Evolutionary conservation across 2,329 filamentous ascomycete species (phyloP), one percentile per base, ranked within the genome.

Genomic region (Colletotrichum sp.): DNA sequence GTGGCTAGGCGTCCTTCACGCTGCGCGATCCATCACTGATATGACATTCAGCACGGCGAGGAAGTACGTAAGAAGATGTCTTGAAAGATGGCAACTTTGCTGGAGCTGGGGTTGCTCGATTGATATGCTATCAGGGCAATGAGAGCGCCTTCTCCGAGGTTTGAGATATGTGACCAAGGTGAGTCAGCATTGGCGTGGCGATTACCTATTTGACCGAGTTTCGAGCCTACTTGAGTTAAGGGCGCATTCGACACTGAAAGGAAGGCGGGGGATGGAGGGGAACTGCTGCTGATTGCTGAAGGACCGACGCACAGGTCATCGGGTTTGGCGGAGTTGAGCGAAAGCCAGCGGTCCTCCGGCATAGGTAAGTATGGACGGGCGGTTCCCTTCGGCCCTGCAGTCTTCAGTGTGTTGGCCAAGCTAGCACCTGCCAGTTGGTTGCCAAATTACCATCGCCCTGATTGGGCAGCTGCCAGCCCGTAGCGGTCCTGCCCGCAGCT

Each of bases 151-250:
- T 71, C 72, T 71, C 72, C 72, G 67, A 39, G 26, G 59, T 69
- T 64, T 64, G 57, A 63, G 65, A 57, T 57, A 63, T 57, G 63
- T 68, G 69, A 75, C 34, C 12, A 16, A 16, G 18, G 44, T 76
- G 73, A 76, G 26, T 76, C 73, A 76, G 73, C 73, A 73, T 16
- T 36, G 28, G 64, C 70, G 73, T 76, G 70, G 73, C 70, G 73
- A 76, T 76, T 69, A 69, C 64, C 30, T 64, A 73, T 49, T 55
- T 64, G 71, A n/a, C 64, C 59, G 21, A 26, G n/a, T 26, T 60
- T 57, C 34, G n/a, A 49, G 49, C 59, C 59, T 26, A 49, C 44
- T n/a, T 49, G 10, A 36, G 28, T 32, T 26, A 67, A 34, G 49
- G 65, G 21, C 13, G 63, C 16, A 10, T 13, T 21, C n/a, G n/a